Evolutionary conservation across 257 asterid genomes (phyloP).

Genomic region (Lavandula angustifolia): DNA sequence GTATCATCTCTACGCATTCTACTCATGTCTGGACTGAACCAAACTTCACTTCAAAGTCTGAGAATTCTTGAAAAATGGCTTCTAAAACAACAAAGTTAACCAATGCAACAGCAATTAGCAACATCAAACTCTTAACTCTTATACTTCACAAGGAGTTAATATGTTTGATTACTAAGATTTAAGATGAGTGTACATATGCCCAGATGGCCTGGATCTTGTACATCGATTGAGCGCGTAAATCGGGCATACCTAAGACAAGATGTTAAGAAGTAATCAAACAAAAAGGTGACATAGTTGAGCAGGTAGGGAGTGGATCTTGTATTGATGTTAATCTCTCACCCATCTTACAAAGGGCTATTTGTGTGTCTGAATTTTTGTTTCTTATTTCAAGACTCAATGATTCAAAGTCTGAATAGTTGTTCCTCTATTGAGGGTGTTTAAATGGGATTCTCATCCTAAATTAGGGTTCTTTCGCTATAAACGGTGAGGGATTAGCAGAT

Average conservation of each 20-base stretch:
- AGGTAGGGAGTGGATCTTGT: not conserved
- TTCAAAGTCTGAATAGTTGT: conserved; percentile 5
- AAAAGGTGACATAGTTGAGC: conserved; percentile 6
- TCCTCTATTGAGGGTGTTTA: not conserved
- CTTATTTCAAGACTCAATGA: conserved; percentile 23
- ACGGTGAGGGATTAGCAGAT: not conserved
- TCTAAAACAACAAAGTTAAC: no score
- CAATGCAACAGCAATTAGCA: no score
- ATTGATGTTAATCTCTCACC: not conserved
- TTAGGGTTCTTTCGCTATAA: conserved; percentile 10
- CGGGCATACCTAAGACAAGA: no score
- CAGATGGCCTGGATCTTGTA: no score
- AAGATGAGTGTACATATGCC: no score
- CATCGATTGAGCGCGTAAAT: no score
- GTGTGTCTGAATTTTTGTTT: not conserved
- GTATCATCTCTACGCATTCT: not conserved
- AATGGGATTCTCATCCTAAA: conserved; percentile 18
- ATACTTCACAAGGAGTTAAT: no score
- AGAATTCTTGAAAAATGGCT: conserved; percentile 8
- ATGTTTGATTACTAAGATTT: no score
- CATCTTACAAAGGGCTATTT: not conserved
- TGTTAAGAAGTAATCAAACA: conserved; percentile 15
- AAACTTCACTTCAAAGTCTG: conserved; percentile 26
- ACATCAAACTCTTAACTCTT: no score
- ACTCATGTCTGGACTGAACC: not conserved